A percentile compares a stretch with the other conserved stretches of the same genome.
Conservation (phyloP, 2,329 filamentous ascomycete species). For the Zopfia rhizophila region DNA sequence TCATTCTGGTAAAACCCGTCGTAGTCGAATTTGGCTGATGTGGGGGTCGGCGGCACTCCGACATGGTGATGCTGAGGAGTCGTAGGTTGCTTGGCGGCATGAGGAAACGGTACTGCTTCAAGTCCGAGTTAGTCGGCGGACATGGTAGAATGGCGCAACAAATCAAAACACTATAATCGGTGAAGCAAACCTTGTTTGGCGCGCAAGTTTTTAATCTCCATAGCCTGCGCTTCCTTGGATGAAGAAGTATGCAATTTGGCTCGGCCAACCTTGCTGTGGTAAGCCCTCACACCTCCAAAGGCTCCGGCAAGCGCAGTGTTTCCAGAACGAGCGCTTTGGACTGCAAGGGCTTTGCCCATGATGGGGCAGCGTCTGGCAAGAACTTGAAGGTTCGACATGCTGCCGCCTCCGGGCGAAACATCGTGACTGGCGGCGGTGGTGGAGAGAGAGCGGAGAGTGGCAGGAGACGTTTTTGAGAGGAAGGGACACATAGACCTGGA, state of each 20-base stretch:
- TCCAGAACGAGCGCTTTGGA: conserved; percentile 71
- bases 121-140: conserved; percentile 17
- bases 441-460: conserved; percentile 88
- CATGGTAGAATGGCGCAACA: conserved; percentile 1
- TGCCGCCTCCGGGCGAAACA: conserved; percentile 82
- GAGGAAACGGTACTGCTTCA: conserved; percentile 45
- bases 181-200: conserved; percentile 54
- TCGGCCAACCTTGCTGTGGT: conserved; percentile 65
- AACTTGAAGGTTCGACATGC: conserved; percentile 96
- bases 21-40: conserved; percentile 80
- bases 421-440: conserved; percentile 74
- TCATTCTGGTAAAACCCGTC: conserved; percentile 87
- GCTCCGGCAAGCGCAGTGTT: conserved; percentile 59
- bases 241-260: conserved; percentile 85
- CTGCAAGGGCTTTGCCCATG: conserved; percentile 96
- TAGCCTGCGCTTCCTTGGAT: conserved; percentile 78
- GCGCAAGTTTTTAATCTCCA: conserved; percentile 65
- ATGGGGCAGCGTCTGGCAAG: conserved; percentile 95
- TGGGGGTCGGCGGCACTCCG: conserved; percentile 60
- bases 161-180: neutral
- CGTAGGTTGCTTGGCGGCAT: conserved; percentile 36
- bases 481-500: conserved; percentile 98
- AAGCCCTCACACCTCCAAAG: conserved; percentile 61
- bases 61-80: conserved; percentile 35
- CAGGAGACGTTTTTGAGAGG: conserved; percentile 91